Evolutionary conservation across 2,329 filamentous ascomycete genomes (phyloP).

Genomic region (Dissoconium aciculare): DNA sequence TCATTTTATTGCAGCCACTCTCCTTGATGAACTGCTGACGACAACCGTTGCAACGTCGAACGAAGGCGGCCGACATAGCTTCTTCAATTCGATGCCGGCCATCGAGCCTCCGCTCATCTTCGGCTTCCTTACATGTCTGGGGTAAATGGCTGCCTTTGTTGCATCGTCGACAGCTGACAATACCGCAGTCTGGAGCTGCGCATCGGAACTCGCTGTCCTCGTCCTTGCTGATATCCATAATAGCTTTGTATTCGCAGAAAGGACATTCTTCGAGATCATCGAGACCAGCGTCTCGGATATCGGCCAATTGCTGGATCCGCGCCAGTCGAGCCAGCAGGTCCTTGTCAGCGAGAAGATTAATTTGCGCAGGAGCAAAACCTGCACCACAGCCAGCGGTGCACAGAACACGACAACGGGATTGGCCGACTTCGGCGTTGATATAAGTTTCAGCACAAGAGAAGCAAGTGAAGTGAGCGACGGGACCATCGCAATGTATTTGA

Average conservation of each 20-base stretch:
- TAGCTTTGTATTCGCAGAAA: slow-evolving; percentile 67
- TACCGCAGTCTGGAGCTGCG: slow-evolving; percentile 47
- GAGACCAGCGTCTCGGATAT: slow-evolving; percentile 53
- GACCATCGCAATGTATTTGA: slow-evolving; percentile 51
- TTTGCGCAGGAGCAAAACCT: slow-evolving; percentile 43
- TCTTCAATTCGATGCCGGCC: slow-evolving; percentile 60
- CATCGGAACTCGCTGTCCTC: slow-evolving; percentile 61
- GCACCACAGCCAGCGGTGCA: slow-evolving; percentile 54
- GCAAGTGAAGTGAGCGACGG: slow-evolving; percentile 53
- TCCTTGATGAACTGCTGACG: slow-evolving; percentile 66
- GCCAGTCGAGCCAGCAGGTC: slow-evolving; percentile 49
- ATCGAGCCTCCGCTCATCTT: slow-evolving; percentile 44
- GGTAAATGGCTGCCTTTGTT: slow-evolving; percentile 55
- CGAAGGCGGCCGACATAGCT: slow-evolving; percentile 66
- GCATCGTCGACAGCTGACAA: slow-evolving; percentile 43
- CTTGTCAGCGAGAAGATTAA: slow-evolving; percentile 42
- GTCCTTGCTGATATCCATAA: slow-evolving; percentile 52
- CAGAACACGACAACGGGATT: slow-evolving; percentile 49
- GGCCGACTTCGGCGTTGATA: slow-evolving; percentile 54
- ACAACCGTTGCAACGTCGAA: slow-evolving; percentile 60
- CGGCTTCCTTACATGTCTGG: slow-evolving; percentile 50
- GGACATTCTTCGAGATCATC: slow-evolving; percentile 62
- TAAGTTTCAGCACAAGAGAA: slow-evolving; percentile 47
- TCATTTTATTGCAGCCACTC: slow-evolving; percentile 71
- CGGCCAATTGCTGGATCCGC: slow-evolving; percentile 54